Base-by-base conservation (phyloP, 78 protist species). In the Diacronema lutheri region DNA sequence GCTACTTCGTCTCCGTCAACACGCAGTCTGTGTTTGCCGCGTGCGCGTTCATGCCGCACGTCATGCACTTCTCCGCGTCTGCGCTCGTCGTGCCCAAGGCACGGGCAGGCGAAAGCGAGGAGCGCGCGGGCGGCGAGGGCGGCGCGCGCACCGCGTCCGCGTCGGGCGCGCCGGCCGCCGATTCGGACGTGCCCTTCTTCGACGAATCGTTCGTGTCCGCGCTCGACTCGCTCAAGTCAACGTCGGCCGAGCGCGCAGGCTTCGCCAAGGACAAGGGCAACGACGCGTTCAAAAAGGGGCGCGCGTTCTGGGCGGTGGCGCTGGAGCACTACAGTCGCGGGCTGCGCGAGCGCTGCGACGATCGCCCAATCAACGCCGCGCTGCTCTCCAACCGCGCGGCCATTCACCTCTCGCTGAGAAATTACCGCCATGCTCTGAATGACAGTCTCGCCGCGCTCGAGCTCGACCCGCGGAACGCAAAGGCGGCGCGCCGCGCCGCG, bases 331-430 rank as follows among this genome's bases (percentile, higher is more conserved):
- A 71, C 57, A 26, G 23, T 4, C 21, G 41, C 16, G 79, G 58
- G 0, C 79, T 71, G 41, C 50, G 10, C 37, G 79, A 71, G 79
- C 33, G 35, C 7, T 4, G 26, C 26, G 23, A 13, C 58, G 79
- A 71, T 21, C 50, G 58, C 9, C 4, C 21, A 58, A 57, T 71
- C 26, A 33, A 13, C 60, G 79, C 79, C n/a, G 35, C 79, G 37
- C 79, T 71, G 26, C 79, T 71, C 58, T 33, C 21, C 35, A 71
- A 71, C 56, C 79, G 79, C 21, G 29, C 58, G 11, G 79, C 79
- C 12, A 58, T 58, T 37, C 79, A 71, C 60, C 2, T 13, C 26
- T 12, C 16, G 79, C 79, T 71, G 25, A 23, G 9, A 26, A 71
- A 71, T 35, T 41, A 5, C n/a, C n/a, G 79, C 23, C 31, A 33